Evolutionary conservation across 306 rosid genomes (phyloP).

Genomic region (Malus sylvestris): DNA sequence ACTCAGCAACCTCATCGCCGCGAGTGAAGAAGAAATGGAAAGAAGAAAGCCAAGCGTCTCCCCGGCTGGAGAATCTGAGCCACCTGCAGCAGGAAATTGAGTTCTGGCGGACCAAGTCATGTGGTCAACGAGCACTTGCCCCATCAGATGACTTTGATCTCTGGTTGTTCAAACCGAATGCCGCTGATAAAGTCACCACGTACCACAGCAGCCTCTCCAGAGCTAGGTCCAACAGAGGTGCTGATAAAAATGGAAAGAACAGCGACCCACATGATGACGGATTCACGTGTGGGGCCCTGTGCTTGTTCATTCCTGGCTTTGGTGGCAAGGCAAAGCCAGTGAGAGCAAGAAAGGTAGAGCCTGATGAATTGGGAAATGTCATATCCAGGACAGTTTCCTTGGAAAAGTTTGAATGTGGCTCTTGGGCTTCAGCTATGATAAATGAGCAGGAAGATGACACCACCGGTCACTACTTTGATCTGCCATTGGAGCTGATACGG

Average conservation of each 20-base stretch:
- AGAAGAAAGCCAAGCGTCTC: conserved; percentile 27
- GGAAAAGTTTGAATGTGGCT: conserved; percentile 90
- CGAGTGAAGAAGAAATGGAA: conserved; percentile 41
- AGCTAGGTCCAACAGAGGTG: conserved; percentile 25
- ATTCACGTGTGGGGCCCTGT: conserved; percentile 66
- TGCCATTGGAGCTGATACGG: conserved; percentile 66
- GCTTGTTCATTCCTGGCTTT: conserved; percentile 65
- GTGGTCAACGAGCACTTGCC: conserved; percentile 32
- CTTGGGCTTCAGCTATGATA: conserved; percentile 66
- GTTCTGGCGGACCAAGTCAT: conserved; percentile 58
- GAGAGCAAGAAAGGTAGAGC: conserved; percentile 33
- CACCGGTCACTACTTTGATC: conserved; percentile 51
- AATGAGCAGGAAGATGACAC: conserved; percentile 40
- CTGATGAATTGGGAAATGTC: conserved; percentile 13
- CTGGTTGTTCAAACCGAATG: conserved; percentile 38
- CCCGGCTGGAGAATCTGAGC: conserved; percentile 8
- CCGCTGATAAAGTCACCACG: conserved; percentile 22
- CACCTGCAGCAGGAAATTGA: conserved; percentile 26
- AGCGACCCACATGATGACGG: conserved; percentile 21
- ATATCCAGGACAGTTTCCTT: conserved; percentile 67
- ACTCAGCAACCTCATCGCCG: conserved; percentile 57
- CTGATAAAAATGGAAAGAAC: conserved; percentile 24
- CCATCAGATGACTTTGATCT: conserved; percentile 52
- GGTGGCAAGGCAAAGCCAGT: conserved; percentile 50
- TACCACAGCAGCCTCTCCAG: conserved; percentile 21